Evolutionary conservation across 345 rosid genomes (phyloP), one percentile per base, ranked within the genome.

Genomic region (Citrus unshiu): DNA sequence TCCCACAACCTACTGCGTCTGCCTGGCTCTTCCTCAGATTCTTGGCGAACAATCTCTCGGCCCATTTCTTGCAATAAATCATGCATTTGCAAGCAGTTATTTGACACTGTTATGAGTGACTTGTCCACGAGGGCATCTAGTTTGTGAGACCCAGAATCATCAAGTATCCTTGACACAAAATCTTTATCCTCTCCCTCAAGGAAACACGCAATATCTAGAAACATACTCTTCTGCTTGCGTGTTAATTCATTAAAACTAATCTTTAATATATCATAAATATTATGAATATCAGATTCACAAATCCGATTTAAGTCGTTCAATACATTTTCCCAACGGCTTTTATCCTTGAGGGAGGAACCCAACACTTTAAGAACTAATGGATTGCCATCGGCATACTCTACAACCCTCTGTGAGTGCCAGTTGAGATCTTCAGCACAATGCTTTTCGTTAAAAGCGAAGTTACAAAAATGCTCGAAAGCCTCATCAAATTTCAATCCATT

Each of bases 191-290:
- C 64, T 5, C 86, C 81, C 51, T 77, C 83, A 43, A 85, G 85
- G 80, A 87, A 87, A 64, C 87, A 85, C 22, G 87, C 88, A 74
- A 89, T 84, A 62, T 87, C 90, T n/a, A 85, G 80, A 78, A 89
- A 89, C 12, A 89, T 27, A 22, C 49, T 58, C 78, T 85, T 81
- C 77, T 77, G 74, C 22, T 19, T 14, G 2, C 0, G 18, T 0
- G 59, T 62, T 1, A 85, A 27, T 6, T 68, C 76, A 54, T 79
- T 67, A 73, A 37, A 73, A 68, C 81, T 79, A 1, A 73, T 68
- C 43, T 39, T 79, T 54, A 85, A 9, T 9, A 72, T 9, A n/a
- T 82, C n/a, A 0, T 8, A 9, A 25, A 84, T 63, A 29, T 73
- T 18, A 0, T 5, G 4, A 21, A 82, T 63, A 40, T 63, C 34